Evolutionary conservation across 768 basidiomycete genomes (phyloP), one percentile per base, ranked within the genome.

Genomic region (Auriscalpium vulgare): DNA sequence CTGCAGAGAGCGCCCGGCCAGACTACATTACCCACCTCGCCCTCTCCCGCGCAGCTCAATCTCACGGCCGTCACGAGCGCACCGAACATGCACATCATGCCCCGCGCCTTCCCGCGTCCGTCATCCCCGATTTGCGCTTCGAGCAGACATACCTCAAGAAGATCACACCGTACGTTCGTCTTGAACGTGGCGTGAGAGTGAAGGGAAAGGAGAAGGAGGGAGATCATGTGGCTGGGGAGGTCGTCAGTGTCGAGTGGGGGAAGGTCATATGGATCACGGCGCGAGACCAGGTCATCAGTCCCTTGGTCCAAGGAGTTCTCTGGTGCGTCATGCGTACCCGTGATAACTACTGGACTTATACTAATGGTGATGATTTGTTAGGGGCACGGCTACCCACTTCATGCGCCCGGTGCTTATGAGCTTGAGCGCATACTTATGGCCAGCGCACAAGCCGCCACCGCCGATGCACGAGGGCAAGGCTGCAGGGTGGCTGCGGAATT

Each of bases 41-140:
- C 3, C 50, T 60, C 7, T 16, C 55, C 5, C 60, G 53, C 36
- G 16, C 52, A 10, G 19, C 29, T 16, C 21, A 8, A 19, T 9
- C 43, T 16, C 40, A 23, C 10, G 37, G 50, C 52, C 36, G 16
- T 19, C 19, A 49, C 35, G 10, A 54, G 17, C 9, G 50, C 16
- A 29, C 4, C 29, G 29, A 29, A 29, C 37, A 4, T 36, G 3
- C 17, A 13, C 35, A 29, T 37, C 38, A 47, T 43, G 46, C 46
- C 21, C 2, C 44, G 34, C 47, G 50, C 50, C 13, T 37, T 13
- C 21, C 52, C 48, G 49, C 58, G 16, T 49, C 82, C 23, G 65
- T 71, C 45, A 82, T 89, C 52, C 87, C 87, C 29, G 88, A 91
- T 66, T 71, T 89, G 38, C 85, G 88, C 29, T 88, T 88, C 71